Conservation (phyloP, 345 rosid genomes). For the Salix dunnii region DNA sequence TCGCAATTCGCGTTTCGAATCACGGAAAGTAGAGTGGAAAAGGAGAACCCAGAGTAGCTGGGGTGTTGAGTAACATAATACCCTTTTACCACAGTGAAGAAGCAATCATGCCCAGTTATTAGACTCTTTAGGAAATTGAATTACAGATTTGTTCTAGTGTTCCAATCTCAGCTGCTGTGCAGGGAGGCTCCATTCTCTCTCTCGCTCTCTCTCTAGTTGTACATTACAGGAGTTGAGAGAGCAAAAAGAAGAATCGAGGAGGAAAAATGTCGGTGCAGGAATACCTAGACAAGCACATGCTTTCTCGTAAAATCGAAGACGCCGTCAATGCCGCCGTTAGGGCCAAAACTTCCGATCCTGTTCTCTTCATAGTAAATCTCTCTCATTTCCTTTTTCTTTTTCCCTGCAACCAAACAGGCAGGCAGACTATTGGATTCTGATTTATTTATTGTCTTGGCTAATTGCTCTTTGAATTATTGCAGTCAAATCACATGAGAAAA, state of each 20-base stretch:
- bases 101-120: neutral
- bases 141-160: neutral
- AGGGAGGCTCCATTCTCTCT: neutral
- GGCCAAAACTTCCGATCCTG: slow-evolving; percentile 89
- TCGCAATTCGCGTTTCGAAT: neutral
- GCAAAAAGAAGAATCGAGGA: slow-evolving; percentile 2
- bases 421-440: neutral
- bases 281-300: slow-evolving; percentile 83
- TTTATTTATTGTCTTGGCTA: neutral
- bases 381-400: neutral
- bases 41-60: neutral
- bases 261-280: slow-evolving; percentile 86
- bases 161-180: neutral
- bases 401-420: neutral
- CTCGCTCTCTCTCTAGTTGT: neutral
- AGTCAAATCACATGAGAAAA: slow-evolving; percentile 96
- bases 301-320: slow-evolving; percentile 93
- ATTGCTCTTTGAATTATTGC: neutral
- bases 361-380: slow-evolving; percentile 75
- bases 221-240: neutral
- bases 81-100: neutral
- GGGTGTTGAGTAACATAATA: neutral
- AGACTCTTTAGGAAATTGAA: too few species aligned
- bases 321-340: slow-evolving; percentile 99
- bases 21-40: neutral